phyloP scores from a whole-genome alignment of 78 protist genomes.

The Protostelium mycophagum region DNA sequence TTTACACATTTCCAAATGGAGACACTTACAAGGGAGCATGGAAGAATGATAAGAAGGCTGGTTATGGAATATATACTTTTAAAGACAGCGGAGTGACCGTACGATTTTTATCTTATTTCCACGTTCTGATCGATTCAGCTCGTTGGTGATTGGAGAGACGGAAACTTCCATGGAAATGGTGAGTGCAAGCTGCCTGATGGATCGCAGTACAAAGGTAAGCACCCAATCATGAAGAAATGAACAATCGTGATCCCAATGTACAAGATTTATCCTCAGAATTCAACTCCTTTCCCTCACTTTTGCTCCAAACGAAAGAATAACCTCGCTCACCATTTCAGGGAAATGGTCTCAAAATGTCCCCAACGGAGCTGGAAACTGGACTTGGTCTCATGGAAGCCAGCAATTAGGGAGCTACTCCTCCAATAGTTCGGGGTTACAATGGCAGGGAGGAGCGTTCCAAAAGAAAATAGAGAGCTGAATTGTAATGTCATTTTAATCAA shows the following conservation, averaged over 20 bases:
- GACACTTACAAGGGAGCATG: conserved; percentile 12
- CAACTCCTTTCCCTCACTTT: too few species aligned
- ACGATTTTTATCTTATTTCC: neutral
- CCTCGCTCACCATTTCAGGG: neutral
- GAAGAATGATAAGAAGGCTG: neutral
- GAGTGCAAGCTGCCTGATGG: conserved; percentile 1
- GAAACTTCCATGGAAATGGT: conserved; percentile 4
- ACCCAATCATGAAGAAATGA: neutral
- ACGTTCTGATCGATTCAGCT: neutral
- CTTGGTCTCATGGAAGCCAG: neutral
- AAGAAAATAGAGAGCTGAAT: too few species aligned
- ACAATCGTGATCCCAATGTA: too few species aligned
- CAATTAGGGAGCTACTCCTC: neutral
- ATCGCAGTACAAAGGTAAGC: neutral
- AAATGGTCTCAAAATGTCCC: neutral
- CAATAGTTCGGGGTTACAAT: neutral
- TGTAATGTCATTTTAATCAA: too few species aligned
- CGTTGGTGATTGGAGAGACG: neutral
- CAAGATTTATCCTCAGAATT: too few species aligned
- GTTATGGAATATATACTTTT: conserved; percentile 7
- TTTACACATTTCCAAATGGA: neutral
- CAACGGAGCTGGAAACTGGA: neutral
- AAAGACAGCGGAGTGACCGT: neutral
- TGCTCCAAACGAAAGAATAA: too few species aligned
- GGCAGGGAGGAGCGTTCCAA: neutral